These are phyloP conservation scores for Ettlia oleoabundans DNA, from an alignment of 139 green algal genomes.

Conservation along the genomic window DNA sequence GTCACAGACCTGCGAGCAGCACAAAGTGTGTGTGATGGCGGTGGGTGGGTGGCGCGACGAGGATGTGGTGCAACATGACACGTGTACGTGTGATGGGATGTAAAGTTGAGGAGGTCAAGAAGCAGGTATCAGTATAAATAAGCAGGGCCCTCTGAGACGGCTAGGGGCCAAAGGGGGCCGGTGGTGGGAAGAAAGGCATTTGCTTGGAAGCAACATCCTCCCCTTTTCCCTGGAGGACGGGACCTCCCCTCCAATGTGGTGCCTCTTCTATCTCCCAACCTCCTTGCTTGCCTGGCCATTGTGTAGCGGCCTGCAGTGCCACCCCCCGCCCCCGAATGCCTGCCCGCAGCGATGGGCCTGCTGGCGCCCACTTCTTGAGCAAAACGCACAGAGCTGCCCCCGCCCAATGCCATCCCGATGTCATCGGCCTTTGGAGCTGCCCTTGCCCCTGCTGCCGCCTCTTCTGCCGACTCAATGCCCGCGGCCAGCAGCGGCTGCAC, in stretches of 20 bases:
- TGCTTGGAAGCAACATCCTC: too few relatives aligned
- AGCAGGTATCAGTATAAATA: too few relatives aligned
- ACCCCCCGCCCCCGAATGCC: background rate
- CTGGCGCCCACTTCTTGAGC: too few relatives aligned
- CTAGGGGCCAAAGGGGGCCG: too few relatives aligned
- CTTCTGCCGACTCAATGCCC: background rate
- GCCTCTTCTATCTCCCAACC: too few relatives aligned
- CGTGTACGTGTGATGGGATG: background rate
- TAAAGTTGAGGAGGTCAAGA: background rate
- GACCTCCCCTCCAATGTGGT: too few relatives aligned
- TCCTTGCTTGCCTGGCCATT: constrained; percentile 31
- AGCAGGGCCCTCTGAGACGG: too few relatives aligned
- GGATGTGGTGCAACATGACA: too few relatives aligned
- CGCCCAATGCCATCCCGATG: background rate
- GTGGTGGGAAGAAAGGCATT: too few relatives aligned
- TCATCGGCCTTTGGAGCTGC: background rate
- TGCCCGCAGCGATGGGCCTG: constrained; percentile 23
- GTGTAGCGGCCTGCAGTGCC: constrained; percentile 4
- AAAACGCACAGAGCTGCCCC: constrained; percentile 1
- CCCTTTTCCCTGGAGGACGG: too few relatives aligned
- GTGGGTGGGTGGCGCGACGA: too few relatives aligned
- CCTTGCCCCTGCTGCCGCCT: background rate
- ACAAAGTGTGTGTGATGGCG: too few relatives aligned
- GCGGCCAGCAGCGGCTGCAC: constrained; percentile 12
- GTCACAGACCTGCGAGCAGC: constrained; percentile 30